A percentile compares a stretch with the other conserved stretches of the same genome.
Evolutionary conservation across 2,329 filamentous ascomycete genomes (phyloP).

Genomic region (Apiospora rasikravindrae): DNA sequence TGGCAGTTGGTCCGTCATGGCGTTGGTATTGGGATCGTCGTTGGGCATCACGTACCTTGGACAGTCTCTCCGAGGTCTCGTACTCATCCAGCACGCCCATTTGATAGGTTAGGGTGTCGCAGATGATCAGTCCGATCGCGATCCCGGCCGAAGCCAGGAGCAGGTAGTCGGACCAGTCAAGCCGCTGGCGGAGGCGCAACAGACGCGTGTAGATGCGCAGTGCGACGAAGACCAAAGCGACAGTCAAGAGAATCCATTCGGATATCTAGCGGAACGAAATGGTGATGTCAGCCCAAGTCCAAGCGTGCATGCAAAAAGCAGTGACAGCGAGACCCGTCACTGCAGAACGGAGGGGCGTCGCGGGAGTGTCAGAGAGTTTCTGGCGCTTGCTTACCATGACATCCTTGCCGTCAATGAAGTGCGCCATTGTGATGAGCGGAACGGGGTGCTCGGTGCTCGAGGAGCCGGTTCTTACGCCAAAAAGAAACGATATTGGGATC

Average conservation of each 20-base stretch:
- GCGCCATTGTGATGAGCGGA: slow-evolving; percentile 26
- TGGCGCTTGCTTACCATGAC: slow-evolving; percentile 28
- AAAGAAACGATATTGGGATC: background rate
- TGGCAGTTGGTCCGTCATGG: background rate
- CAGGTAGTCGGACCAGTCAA: slow-evolving; percentile 37
- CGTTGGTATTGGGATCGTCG: background rate
- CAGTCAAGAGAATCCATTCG: slow-evolving; percentile 40
- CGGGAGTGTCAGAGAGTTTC: background rate
- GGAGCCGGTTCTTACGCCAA: background rate
- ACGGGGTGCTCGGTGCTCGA: background rate
- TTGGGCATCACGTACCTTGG: slow-evolving; percentile 34
- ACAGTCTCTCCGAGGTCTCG: slow-evolving; percentile 37
- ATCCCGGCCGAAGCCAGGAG: slow-evolving; percentile 37
- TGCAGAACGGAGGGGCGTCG: background rate
- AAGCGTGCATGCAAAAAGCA: background rate
- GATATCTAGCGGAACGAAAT: slow-evolving; percentile 32
- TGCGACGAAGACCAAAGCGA: slow-evolving; percentile 35
- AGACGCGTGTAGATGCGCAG: slow-evolving; percentile 41
- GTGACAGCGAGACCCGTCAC: background rate
- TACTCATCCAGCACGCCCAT: slow-evolving; percentile 40
- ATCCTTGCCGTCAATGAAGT: slow-evolving; percentile 33
- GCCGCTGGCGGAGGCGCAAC: slow-evolving; percentile 36
- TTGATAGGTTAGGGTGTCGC: slow-evolving; percentile 40
- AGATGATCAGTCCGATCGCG: slow-evolving; percentile 41
- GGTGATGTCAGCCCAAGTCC: slow-evolving; percentile 15